Base-by-base conservation (phyloP, 2,329 filamentous ascomycete genomes). In the Coniochaeta sp. region DNA sequence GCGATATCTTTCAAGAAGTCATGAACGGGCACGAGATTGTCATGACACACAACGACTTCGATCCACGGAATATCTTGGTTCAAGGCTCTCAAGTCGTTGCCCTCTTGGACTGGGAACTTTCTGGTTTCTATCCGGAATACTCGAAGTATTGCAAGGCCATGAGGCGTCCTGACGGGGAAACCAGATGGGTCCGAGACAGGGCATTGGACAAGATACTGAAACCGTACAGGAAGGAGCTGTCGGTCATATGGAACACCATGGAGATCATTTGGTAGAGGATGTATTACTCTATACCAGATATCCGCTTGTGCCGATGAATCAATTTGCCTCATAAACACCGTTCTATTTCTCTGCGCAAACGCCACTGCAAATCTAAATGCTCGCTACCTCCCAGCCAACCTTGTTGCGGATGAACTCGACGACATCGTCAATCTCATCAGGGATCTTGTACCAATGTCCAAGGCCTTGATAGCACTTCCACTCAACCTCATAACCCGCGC, bases 401-500 rank as follows among this genome's bases (percentile, higher is more conserved):
- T 22, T 24, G 24, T n/a, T 34, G 26, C 36, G 36, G 50, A 72
- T 64, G 52, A 77, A 78, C 0, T 65, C 54, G 8, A 73, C 64
- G 57, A 80, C 74, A 65, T 81, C 77, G 63, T 81, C 74, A 61
- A 79, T 75, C 63, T 79, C 75, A 52, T 81, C 75, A 0, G 77
- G 77, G 16, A 36, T 36, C 61, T 74, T 78, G 62, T 80, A 79
- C 77, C 79, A 81, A 62, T 81, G 79, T 0, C 77, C 78, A 34
- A 73, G 68, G 0, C 64, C 70, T 4, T 67, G 31, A 66, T 81
- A 83, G 0, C 62, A 38, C 59, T 73, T 73, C 73, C 74, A 78
- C 12, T 67, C 59, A 5, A 78, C 74, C 0, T 70, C 24, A 59
- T 72, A 74, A 1, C 70, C 73, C 36, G 72, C 61, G n/a, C 63